Base-by-base conservation (phyloP, 805 yeast genomes). In the Ascoidea rubescens region DNA sequence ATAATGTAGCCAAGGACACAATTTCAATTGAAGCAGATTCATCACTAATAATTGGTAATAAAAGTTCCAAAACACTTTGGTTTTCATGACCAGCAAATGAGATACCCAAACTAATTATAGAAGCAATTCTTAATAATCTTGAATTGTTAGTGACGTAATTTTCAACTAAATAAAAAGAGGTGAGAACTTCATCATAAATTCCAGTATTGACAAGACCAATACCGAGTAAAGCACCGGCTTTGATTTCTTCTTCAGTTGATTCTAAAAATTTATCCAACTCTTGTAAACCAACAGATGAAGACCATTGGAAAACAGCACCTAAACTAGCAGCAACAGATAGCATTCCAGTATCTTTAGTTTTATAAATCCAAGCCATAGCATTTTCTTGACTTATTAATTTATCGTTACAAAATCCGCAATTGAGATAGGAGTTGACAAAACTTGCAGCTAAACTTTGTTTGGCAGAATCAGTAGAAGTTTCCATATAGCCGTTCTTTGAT, bases 141-240 rank as follows among this genome's bases (percentile, higher is more conserved):
- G 79, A 80, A 6, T 80, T 67, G 59, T 80, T 85, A 50, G 77
- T 73, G 32, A 87, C 83, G 61, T 85, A 87, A 57, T 91, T 98
- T 66, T 82, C 88, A 57, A 93, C 75, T 58, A 93, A 70, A 32
- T 95, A 81, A 55, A 87, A 73, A 5, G 97, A 91, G 1, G 97
- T 91, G 57, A 89, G 98, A 47, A 90, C 87, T 56, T 91, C 99
- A 64, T 91, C 96, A 67, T 87, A 96, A 52, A 93, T 91, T 67
- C 95, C 95, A 28, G 95, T 76, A 32, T 95, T 87, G 5, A 88
- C 82, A 49, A 93, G 77, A 66, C 98, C 99, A 67, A 88, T 87
- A 66, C 98, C 99, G 58, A 93, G 75, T 54, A 93, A 73, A 5
- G 99, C 96, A 68, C 99, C 99, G 5, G 98, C 96, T 69, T 88